These are phyloP conservation scores for Penicillium janthinellum DNA, from an alignment of 2,329 filamentous ascomycete genomes.

Conservation along the genomic window DNA sequence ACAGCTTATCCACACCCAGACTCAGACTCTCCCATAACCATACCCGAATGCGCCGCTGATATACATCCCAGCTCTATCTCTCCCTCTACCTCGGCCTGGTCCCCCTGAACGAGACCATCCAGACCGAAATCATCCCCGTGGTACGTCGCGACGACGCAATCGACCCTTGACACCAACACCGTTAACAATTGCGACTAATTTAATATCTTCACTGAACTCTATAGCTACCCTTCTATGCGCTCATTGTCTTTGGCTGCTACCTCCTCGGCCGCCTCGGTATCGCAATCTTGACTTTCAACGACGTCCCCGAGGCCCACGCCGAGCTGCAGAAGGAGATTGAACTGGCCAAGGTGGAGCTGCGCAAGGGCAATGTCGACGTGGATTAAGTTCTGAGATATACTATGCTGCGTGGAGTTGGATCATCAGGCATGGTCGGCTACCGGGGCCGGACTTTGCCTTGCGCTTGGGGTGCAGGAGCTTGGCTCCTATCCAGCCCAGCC, in stretches of 20 bases:
- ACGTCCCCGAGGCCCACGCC: constrained; percentile 85
- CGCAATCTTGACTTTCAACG: constrained; percentile 95
- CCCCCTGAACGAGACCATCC: constrained; percentile 74
- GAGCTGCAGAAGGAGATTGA: constrained; percentile 84
- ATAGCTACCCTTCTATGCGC: constrained; percentile 88
- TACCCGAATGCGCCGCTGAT: constrained; percentile 2
- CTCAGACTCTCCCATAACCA: neutral
- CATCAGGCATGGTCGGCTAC: neutral
- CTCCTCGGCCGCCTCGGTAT: constrained; percentile 88
- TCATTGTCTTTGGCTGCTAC: constrained; percentile 89
- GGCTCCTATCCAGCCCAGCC: neutral
- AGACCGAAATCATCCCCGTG: constrained; percentile 83
- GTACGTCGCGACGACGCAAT: constrained; percentile 57
- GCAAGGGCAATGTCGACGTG: constrained; percentile 46
- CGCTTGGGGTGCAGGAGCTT: neutral
- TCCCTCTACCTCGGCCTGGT: constrained; percentile 81
- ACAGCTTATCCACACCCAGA: neutral
- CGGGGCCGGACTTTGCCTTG: neutral
- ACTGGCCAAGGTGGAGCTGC: constrained; percentile 47
- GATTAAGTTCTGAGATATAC: constrained; percentile 32
- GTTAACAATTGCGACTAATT: neutral
- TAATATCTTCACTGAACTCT: neutral
- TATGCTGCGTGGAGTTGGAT: neutral
- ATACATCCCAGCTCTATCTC: constrained; percentile 72
- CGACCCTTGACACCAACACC: constrained; percentile 6